phyloP scores from a whole-genome alignment of 306 rosid genomes.

The Coriaria nepalensis region DNA sequence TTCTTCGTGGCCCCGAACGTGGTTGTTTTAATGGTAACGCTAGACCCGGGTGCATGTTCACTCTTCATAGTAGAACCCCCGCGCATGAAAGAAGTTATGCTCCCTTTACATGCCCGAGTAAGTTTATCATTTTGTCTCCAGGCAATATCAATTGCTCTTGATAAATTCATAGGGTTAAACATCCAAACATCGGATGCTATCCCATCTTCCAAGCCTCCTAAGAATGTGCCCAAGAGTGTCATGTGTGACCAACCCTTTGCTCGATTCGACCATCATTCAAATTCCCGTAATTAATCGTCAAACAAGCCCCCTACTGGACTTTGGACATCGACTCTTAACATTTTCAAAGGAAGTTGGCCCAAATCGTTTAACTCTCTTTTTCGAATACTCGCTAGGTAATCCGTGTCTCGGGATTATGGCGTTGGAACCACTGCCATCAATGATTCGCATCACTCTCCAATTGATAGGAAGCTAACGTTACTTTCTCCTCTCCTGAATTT shows the following conservation, averaged over 20 bases:
- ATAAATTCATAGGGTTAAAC: background rate
- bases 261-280: background rate
- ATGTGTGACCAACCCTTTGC: background rate
- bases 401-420: background rate
- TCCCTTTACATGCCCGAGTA: background rate
- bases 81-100: background rate
- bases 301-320: background rate
- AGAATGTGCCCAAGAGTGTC: background rate
- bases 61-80: background rate
- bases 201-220: background rate
- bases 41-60: background rate
- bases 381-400: background rate
- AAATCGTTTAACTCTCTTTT: background rate
- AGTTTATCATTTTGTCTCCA: background rate
- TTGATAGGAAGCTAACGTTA: too few relatives aligned
- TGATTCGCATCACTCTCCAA: background rate
- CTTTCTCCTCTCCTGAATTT: too few relatives aligned
- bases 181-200: background rate
- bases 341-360: background rate
- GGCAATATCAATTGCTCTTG: background rate
- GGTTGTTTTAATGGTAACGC: background rate
- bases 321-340: too few relatives aligned
- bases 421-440: background rate
- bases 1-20: background rate
- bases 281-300: background rate